These are phyloP conservation scores for Carex arenaria DNA, from an alignment of 202 grass and related monocot species.

Conservation along the genomic window DNA sequence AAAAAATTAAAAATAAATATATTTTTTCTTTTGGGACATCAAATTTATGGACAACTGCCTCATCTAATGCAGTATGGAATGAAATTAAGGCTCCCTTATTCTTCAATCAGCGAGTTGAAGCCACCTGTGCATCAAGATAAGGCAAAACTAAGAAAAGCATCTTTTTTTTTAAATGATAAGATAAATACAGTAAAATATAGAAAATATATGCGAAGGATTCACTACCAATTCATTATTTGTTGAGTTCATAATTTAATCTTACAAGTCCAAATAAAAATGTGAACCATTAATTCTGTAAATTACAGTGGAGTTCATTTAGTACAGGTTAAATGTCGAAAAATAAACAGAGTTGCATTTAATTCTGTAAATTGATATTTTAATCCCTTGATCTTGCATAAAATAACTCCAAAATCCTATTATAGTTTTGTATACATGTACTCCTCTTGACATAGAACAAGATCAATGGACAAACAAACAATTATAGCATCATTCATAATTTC, in stretches of 20 bases:
- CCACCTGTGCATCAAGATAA: slow-evolving; percentile 7
- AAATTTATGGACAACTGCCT: slow-evolving; percentile 8
- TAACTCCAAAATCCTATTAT: neutral
- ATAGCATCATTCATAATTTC: neutral
- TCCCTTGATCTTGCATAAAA: neutral
- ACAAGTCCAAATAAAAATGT: neutral
- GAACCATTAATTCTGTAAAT: neutral
- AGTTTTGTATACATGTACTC: neutral
- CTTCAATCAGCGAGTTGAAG: slow-evolving; percentile 24
- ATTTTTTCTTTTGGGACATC: slow-evolving; percentile 7
- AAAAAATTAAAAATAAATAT: neutral
- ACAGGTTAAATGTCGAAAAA: neutral
- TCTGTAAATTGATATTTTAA: neutral
- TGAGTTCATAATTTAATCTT: neutral
- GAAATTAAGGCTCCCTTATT: neutral
- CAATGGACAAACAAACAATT: neutral
- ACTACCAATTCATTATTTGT: neutral
- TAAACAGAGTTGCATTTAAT: neutral
- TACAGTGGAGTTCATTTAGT: neutral
- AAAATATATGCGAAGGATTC: neutral
- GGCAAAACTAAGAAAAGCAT: neutral
- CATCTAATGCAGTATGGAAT: neutral
- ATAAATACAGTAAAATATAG: neutral
- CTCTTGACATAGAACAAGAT: neutral
- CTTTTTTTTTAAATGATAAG: neutral